These are phyloP conservation scores for Comarum palustre DNA, from an alignment of 306 rosid genomes.

Conservation along the genomic window DNA sequence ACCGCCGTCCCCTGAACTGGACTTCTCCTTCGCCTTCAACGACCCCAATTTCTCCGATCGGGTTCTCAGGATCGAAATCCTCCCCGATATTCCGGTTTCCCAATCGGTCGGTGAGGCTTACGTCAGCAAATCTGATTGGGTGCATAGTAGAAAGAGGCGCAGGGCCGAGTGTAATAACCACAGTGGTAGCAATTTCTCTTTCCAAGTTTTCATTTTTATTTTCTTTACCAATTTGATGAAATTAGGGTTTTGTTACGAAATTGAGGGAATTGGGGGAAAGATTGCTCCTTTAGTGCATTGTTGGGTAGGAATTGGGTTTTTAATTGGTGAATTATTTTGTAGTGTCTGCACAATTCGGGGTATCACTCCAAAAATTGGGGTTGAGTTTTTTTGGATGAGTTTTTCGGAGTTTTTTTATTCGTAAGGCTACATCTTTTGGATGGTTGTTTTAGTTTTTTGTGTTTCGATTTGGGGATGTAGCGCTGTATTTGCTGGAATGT, in stretches of 20 bases:
- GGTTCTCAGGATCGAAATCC: slow-evolving; percentile 39
- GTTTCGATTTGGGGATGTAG: neutral
- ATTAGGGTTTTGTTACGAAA: slow-evolving; percentile 1
- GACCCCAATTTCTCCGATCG: slow-evolving; percentile 49
- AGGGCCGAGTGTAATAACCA: slow-evolving; percentile 27
- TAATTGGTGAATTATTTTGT: neutral
- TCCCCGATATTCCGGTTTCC: slow-evolving; percentile 22
- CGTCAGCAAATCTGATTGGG: slow-evolving; percentile 27
- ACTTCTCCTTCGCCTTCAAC: slow-evolving; percentile 50
- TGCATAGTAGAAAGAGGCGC: slow-evolving; percentile 41
- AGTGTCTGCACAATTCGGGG: neutral
- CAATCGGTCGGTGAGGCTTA: slow-evolving; percentile 22
- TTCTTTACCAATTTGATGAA: neutral
- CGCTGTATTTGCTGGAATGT: neutral
- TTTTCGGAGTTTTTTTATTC: slow-evolving; percentile 5
- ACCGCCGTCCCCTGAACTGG: slow-evolving; percentile 15
- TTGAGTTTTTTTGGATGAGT: too few relatives aligned
- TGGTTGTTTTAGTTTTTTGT: neutral
- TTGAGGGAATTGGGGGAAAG: neutral
- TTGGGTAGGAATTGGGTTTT: neutral
- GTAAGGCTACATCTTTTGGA: neutral
- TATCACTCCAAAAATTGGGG: too few relatives aligned
- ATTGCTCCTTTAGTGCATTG: neutral
- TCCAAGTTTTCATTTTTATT: neutral
- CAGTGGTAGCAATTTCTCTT: slow-evolving; percentile 25